phyloP scores from a whole-genome alignment of 176 grass and related monocot species.

The Microstegium vimineum region DNA sequence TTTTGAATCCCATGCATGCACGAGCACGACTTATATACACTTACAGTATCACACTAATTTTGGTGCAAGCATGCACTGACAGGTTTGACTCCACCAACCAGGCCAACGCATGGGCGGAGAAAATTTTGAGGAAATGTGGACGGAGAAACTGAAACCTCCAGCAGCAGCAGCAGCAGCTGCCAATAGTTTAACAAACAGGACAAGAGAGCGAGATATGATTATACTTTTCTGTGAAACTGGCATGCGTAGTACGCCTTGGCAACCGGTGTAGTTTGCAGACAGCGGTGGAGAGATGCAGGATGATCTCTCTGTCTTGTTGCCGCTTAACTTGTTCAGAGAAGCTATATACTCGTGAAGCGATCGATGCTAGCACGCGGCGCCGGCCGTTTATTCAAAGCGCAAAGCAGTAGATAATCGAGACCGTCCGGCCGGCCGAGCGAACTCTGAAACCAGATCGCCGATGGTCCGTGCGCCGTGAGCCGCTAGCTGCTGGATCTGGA shows the following conservation, averaged over 20 bases:
- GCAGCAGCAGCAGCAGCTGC: no score
- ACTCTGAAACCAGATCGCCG: no score
- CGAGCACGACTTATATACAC: background rate
- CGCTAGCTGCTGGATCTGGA: no score
- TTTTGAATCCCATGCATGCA: conserved; percentile 42
- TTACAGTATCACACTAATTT: conserved; percentile 32
- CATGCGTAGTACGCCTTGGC: background rate
- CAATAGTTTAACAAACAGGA: background rate
- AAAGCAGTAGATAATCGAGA: conserved; percentile 4
- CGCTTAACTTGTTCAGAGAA: conserved; percentile 36
- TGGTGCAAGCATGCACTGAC: conserved; percentile 8
- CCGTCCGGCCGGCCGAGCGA: background rate
- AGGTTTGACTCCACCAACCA: conserved; percentile 33
- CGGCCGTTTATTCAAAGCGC: conserved; percentile 17
- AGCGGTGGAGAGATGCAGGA: conserved; percentile 14
- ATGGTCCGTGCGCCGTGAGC: conserved; percentile 16
- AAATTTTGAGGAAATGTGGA: no score
- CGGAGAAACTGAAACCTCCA: background rate
- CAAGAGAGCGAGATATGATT: background rate
- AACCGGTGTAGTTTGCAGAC: background rate
- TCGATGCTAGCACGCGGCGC: background rate
- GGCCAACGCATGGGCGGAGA: background rate
- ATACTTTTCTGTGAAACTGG: conserved; percentile 13
- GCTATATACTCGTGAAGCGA: background rate
- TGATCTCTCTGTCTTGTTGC: conserved; percentile 46